Conservation (phyloP, 1,284 basidiomycete species). For the Porodaedalea pini region DNA sequence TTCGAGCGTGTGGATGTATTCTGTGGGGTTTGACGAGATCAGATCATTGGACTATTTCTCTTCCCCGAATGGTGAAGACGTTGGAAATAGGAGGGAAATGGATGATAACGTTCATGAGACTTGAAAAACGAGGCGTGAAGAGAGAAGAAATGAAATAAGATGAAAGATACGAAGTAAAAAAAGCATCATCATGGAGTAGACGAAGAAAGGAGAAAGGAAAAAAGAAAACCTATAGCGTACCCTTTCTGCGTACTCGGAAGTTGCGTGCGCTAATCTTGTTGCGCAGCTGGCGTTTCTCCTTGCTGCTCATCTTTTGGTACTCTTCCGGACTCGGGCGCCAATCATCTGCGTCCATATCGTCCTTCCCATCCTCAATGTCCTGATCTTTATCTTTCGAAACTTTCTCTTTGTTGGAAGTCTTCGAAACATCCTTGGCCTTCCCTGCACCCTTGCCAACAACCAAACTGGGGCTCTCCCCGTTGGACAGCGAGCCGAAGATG, state of each 20-base stretch:
- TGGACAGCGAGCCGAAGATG: constrained; percentile 35
- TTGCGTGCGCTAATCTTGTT: constrained; percentile 98
- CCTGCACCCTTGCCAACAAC: constrained; percentile 21
- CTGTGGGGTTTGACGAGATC: constrained; percentile 36
- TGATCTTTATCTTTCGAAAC: constrained; percentile 29
- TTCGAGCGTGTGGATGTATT: constrained; percentile 92
- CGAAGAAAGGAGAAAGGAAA: background rate
- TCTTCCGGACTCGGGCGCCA: constrained; percentile 88
- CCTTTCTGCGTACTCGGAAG: constrained; percentile 90
- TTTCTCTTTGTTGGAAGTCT: constrained; percentile 16
- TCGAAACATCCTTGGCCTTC: background rate
- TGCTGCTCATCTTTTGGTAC: constrained; percentile 92
- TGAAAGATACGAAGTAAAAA: constrained; percentile 2
- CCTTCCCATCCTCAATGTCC: constrained; percentile 36
- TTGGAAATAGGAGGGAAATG: background rate
- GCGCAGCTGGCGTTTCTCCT: constrained; percentile 93
- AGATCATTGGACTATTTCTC: too few relatives aligned
- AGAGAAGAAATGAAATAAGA: constrained; percentile 21
- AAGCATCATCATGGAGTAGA: constrained; percentile 5
- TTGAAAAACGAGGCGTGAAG: constrained; percentile 12
- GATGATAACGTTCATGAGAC: constrained; percentile 6
- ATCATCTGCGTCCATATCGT: constrained; percentile 59
- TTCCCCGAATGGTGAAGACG: too few relatives aligned
- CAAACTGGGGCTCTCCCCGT: constrained; percentile 22
- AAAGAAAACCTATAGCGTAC: constrained; percentile 37